These are phyloP conservation scores for Clarkia xantiana DNA, from an alignment of 345 rosid species.

Conservation along the genomic window DNA sequence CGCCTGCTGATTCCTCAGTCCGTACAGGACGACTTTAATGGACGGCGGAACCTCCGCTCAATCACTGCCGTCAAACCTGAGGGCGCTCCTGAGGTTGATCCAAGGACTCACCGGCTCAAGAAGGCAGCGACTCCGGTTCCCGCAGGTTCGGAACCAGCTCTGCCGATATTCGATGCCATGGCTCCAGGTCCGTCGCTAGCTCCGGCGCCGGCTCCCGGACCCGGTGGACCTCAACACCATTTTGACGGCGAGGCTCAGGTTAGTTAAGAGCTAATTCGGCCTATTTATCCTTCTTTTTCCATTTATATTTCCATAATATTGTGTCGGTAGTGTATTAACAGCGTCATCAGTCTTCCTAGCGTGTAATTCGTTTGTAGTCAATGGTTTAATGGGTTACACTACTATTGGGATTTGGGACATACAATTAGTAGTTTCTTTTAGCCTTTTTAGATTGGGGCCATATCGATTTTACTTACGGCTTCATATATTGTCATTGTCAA, in stretches of 20 bases:
- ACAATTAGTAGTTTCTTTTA: too few species aligned
- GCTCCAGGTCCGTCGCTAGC: constrained; percentile 37
- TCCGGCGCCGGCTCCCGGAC: constrained; percentile 50
- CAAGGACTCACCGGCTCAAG: constrained; percentile 25
- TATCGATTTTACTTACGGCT: too few species aligned
- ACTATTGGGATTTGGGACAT: too few species aligned
- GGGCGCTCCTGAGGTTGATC: constrained; percentile 43
- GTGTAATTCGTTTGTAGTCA: too few species aligned
- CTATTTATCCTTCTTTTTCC: background rate
- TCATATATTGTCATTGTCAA: too few species aligned
- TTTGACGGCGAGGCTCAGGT: constrained; percentile 42
- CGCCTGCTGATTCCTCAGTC: constrained; percentile 33
- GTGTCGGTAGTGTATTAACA: too few species aligned
- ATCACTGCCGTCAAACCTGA: constrained; percentile 41
- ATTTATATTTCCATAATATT: too few species aligned
- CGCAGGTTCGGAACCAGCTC: constrained; percentile 22
- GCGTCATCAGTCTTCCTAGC: too few species aligned
- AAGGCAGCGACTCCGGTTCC: constrained; percentile 18
- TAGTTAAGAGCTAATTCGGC: background rate
- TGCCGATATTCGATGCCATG: constrained; percentile 34
- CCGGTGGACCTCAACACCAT: constrained; percentile 36
- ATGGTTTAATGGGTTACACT: too few species aligned
- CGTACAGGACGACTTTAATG: constrained; percentile 35
- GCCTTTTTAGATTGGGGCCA: too few species aligned
- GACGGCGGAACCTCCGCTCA: constrained; percentile 25